Base-by-base conservation (phyloP, 176 grass and related monocot species). In the Triticum monococcum region DNA sequence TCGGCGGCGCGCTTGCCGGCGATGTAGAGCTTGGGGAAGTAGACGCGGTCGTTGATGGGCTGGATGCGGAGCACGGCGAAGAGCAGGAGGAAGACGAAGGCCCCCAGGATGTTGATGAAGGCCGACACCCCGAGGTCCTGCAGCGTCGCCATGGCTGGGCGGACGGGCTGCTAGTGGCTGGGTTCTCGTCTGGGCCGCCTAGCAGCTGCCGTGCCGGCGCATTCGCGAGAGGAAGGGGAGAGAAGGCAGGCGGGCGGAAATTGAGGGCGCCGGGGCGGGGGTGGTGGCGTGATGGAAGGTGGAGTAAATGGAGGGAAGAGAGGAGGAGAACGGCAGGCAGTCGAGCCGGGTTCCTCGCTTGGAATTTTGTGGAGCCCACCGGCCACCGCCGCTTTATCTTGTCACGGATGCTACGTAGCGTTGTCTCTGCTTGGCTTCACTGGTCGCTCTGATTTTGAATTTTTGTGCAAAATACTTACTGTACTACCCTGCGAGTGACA, bases 11-110 rank as follows among this genome's bases (percentile, higher is more conserved):
- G 88, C 10, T 91, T 69, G 5, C 66, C 64, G 50, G 81, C 38
- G 63, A 94, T 75, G 84, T 96, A 98, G 91, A 95, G 94, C 84
- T 98, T 98, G 61, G 96, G 96, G 79, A 94, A 95, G 85, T 98
- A 98, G 83, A 98, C 84, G 72, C 96, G 89, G 79, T 98, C 96
- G 79, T 98, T 98, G 81, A 98, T 32, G 43, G 96, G 96, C 86
- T 96, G 96, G 79, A 98, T 92, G 85, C 96, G 92, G 79, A 98
- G 79, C 1, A 94, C 38, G 31, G 96, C 96, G 83, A 98, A 98
- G 68, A 98, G 93, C 50, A 98, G 24, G 5, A 98, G 93, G 91
- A 98, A 98, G 17, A 91, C 93, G 60, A 98, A 89, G 35, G 91
- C 90, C 85, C 91, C 2, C 0, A 94, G 26, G 54, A 98, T 94